Evolutionary conservation across 176 grass and related monocot species (phyloP), one percentile per base, ranked within the genome.

Genomic region (Themeda triandra): DNA sequence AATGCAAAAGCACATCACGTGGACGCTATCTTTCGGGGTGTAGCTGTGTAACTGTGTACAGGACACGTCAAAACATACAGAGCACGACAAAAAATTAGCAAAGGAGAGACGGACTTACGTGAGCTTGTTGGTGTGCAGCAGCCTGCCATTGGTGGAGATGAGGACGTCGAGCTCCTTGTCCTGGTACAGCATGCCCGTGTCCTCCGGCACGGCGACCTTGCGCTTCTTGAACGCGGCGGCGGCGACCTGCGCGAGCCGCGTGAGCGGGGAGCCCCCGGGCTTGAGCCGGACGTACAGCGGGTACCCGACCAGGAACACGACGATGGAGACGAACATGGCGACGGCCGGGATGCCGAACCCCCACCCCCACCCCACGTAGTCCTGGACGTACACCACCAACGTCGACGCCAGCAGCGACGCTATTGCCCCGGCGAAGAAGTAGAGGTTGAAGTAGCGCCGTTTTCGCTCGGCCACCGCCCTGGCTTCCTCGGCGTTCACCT

Each of bases 381-480:
- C 92, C 79, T 94, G 92, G 73, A 92, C 75, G 81, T 94, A 94
- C 70, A 94, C 86, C 63, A 94, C 85, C 41, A 85, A 81, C 7
- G 92, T 89, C 53, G 87, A 10, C 15, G 46, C 46, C 79, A 90
- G 58, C 74, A 97, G 72, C 70, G 63, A 68, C 1, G 91, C 87
- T 2, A 92, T 0, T 51, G 45, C 92, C 76, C 87, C 84, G 1
- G 65, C 69, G 85, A 97, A 92, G 90, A 92, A 97, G 86, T 92
- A 97, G 72, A 97, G 84, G 84, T 94, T 97, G 83, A 97, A 97
- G 85, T 87, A 94, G 18, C 15, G 76, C 85, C 89, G 82, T 81
- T 88, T 89, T 67, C 40, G 11, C 73, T 64, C 86, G 23, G 29
- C 73, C 54, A 29, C 75, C 23, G 69, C 36, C 63, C 0, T 10